Evolutionary conservation across 2,329 filamentous ascomycete genomes (phyloP), one percentile per base, ranked within the genome.

Genomic region (Lasiodiplodia sp.): DNA sequence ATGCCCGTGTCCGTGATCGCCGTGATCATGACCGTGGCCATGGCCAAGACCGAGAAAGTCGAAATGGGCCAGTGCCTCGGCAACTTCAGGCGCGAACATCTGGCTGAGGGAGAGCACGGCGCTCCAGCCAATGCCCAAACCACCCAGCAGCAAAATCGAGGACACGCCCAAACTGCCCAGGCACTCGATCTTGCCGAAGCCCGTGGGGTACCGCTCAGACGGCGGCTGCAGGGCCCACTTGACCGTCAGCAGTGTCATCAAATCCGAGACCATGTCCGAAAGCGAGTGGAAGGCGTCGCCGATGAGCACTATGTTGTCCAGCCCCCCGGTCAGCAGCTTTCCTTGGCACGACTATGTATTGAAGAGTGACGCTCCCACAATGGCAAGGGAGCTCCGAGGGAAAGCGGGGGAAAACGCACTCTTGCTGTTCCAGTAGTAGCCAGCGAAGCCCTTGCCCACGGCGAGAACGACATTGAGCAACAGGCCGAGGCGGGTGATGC

Each of bases 101-200:
- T 84, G 81, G 69, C 76, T 79, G 49, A 82, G 91, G 84, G 72
- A 86, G 77, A 82, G 92, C 87, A 75, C 83, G 81, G 78, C 91
- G 83, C 80, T 84, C 79, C 80, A 88, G 71, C 94, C 94, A 91
- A 99, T 98, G 79, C 96, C 94, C 71, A 97, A 83, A 63, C 96
- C 96, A 71, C 96, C 96, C 58, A 91, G 89, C 2, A 99, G 87
- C 74, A 99, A 85, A 82, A 99, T 92, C 71, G 94, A 90, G 73
- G 94, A 97, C 40, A 99, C 96, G 18, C 95, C 96, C 69, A 99
- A 83, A 25, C 94, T 96, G 23, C 96, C 96, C 77, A 99, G 83
- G 75, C 94, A 97, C 84, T 99, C 96, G n/a, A 99, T 88, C 83
- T 99, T 99, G 77, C 96, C 96, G 78, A 97, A 99, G 1, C 96